Base-by-base conservation (phyloP, 257 asterid genomes). In the Rhazya stricta region DNA sequence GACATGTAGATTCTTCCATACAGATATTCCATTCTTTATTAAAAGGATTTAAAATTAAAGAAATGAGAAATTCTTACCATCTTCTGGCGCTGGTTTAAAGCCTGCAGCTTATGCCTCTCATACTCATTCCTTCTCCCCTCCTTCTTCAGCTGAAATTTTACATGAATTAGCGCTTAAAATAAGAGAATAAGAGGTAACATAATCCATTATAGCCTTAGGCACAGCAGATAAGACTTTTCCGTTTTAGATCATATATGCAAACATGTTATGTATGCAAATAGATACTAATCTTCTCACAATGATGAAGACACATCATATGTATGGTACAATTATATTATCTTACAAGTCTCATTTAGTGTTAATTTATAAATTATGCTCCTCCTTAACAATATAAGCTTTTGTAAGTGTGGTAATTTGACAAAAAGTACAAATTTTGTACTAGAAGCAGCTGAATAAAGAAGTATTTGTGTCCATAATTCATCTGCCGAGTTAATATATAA, bases 71-170 rank as follows among this genome's bases (percentile, higher is more conserved):
- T 45, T 72, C 89, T 78, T 79, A 95, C 99, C 96, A 95, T 85
- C 79, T 95, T 95, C 83, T 95, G 99, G 37, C 99, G 96, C 77
- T 93, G 99, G 85, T 95, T 95, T 86, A 95, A 69, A 74, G 99
- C 94, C 86, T 85, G 99, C 83, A 95, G 74, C 83, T 95, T 95
- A 83, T 95, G 98, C 78, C 99, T 88, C 77, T 95, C 99, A 77
- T 93, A 93, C 82, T 95, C 99, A 54, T 93, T 95, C 85, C 91
- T 88, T 89, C 99, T 87, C 73, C 99, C 99, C 78, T 95, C 99
- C 86, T 95, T 95, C 87, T 85, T 91, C 80, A 95, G 84, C 99
- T 95, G 96, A 45, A 77, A 67, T 72, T 76, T 48, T 11, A 61
- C 30, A 67, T 50, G 65, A 29, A 78, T 53, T 29, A 67, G 34